Evolutionary conservation across 2,329 filamentous ascomycete species (phyloP), one percentile per base, ranked within the genome.

Genomic region (Podosphaera aphanis): DNA sequence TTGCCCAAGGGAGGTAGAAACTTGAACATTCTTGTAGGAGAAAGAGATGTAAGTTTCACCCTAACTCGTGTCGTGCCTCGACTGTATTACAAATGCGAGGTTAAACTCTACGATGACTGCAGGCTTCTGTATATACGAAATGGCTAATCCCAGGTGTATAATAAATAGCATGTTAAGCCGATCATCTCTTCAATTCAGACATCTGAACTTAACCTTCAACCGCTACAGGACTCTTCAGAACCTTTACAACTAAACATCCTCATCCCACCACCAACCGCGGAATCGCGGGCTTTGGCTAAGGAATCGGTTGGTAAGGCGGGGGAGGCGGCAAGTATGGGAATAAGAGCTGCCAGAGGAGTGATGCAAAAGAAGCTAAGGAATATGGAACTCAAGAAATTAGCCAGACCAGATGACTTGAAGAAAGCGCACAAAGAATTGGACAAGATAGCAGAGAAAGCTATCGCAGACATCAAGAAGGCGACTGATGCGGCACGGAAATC

Each of bases 21-120:
- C 52, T 59, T 80, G 25, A 69, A 72, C 48, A 63, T 82, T n/a
- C 58, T 79, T 19, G 73, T 72, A 35, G 71, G 74, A 13, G 78
- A 82, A 55, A 69, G 73, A 54, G 70, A 73, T 48, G 75, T 79
- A 57, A 53, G 67, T 63, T 51, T 21, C 35, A 0, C 5, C 29
- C 4, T 13, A 33, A 7, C 29, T 33, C 11, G 3, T 7, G 13
- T 13, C 13, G 3, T 4, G 10, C 11, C 1, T 13, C 11, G 11
- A 7, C 3, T 33, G 13, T 13, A 6, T n/a, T 13, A 13, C 11
- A 3, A 7, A 33, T 11, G 23, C 8, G 23, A 8, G 23, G 8
- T 8, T 25, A 8, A 8, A 25, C 23, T 8, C 27, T 27, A 29
- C 15, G 15, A 18, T n/a, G 27, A 3, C 8, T 33, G 10, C 29